phyloP scores from a whole-genome alignment of 2,329 filamentous ascomycete genomes.

The Sporothrix phasma region DNA sequence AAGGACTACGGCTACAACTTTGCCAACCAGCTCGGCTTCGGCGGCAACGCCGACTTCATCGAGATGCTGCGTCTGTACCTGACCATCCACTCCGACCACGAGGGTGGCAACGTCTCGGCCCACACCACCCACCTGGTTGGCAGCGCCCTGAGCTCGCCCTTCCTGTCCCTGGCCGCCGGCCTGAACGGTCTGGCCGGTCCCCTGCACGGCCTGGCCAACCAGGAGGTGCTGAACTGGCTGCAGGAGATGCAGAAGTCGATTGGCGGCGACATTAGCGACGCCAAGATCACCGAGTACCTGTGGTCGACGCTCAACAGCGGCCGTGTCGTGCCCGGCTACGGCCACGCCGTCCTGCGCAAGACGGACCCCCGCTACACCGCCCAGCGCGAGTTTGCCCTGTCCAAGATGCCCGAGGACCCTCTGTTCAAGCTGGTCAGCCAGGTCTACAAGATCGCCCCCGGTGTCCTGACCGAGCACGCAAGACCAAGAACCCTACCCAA shows the following conservation, averaged over 20 bases:
- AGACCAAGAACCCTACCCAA: slow-evolving; percentile 99
- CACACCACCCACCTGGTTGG: slow-evolving; percentile 98
- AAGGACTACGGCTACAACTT: slow-evolving; percentile 99
- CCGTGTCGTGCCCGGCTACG: slow-evolving; percentile 95
- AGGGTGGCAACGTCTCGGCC: slow-evolving; percentile 96
- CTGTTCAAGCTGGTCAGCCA: slow-evolving; percentile 99
- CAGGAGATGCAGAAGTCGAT: slow-evolving; percentile 95
- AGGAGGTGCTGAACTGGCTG: slow-evolving; percentile 99
- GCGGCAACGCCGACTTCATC: slow-evolving; percentile 89
- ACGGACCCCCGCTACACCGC: slow-evolving; percentile 98
- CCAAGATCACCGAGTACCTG: slow-evolving; percentile 96
- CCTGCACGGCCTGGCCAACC: slow-evolving; percentile 98
- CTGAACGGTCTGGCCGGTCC: slow-evolving; percentile 97
- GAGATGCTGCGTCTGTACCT: slow-evolving; percentile 98
- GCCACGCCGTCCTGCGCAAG: slow-evolving; percentile 98
- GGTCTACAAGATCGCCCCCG: slow-evolving; percentile 99
- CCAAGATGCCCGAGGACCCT: slow-evolving; percentile 65
- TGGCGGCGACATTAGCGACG: slow-evolving; percentile 89
- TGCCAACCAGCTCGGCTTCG: slow-evolving; percentile 97
- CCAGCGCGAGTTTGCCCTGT: slow-evolving; percentile 89
- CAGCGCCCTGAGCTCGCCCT: slow-evolving; percentile 90
- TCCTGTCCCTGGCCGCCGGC: slow-evolving; percentile 91
- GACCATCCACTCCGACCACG: slow-evolving; percentile 99
- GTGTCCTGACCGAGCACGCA: slow-evolving; percentile 97
- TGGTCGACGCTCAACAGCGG: slow-evolving; percentile 94